Base-by-base conservation (phyloP, 768 basidiomycete species). In the Pleurotus tuber-regium region DNA sequence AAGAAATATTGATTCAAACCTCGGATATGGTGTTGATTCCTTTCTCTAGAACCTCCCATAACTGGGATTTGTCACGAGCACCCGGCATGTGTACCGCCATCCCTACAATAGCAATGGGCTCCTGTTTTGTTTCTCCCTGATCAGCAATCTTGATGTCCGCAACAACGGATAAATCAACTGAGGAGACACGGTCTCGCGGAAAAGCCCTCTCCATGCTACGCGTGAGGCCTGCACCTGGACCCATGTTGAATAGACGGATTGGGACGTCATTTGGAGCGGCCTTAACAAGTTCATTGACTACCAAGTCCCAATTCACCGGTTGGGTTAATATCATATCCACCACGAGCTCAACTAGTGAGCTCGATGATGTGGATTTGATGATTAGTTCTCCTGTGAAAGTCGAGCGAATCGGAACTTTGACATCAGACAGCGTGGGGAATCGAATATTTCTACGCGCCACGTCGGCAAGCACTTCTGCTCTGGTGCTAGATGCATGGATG, bases 81-180 rank as follows among this genome's bases (percentile, higher is more conserved):
- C 84, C 80, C 14, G 77, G 77, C 68, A 77, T 68, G 43, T 75
- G 78, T 36, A 81, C 72, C 0, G 85, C 82, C 84, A 88, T 87
- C 4, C 88, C 88, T 41, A 88, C 69, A 51, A 89, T 79, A 0
- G 87, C 88, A 41, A 89, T 79, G 2, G 81, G 76, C 40, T 80
- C 74, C 36, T 38, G 36, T 18, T 38, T 38, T 23, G 19, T 4
- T 6, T 24, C 26, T 1, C 42, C 36, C 10, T 53, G 54, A 18
- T 36, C 50, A 16, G 5, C n/a, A 38, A 18, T 18, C 8, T 38
- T n/a, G n/a, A n/a, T 18, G n/a, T 38, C 36, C 14, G 36, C 6
- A 18, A 16, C n/a, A 21, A 55, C 47, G 25, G 63, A 58, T 19
- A 63, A 47, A 48, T 73, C 62, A 42, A 63, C 47, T 19, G 57